Base-by-base conservation (phyloP, 176 grass and related monocot species). In the Thinopyrum elongatum region DNA sequence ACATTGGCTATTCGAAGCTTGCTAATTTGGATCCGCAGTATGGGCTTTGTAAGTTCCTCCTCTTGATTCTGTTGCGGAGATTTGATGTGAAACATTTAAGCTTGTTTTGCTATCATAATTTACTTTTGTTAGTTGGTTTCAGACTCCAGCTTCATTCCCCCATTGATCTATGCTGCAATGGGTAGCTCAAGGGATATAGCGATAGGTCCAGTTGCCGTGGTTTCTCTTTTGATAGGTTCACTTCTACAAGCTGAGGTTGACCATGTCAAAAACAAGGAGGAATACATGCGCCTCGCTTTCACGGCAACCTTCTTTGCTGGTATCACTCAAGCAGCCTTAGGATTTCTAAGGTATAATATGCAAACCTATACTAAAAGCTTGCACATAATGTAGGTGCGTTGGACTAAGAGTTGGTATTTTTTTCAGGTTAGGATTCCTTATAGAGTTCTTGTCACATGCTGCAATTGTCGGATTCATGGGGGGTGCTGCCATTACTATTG, bases 261-360 rank as follows among this genome's bases (percentile, higher is more conserved):
- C 28, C 79, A 77, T n/a, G 82, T 44, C 15, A 89, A 81, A 71
- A 74, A 95, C 33, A 90, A 91, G 86, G 97, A 92, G 16, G 94
- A 89, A 79, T 99, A 99, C 61, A 39, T 78, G 21, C 78, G 82
- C 38, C 97, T 99, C 46, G 97, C 90, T 70, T 99, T 99, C 70
- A 99, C 97, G 2, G 94, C 97, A 14, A 96, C 97, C 35, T 99
- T 99, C 86, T 99, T 99, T 70, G 97, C 97, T 88, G 97, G 97
- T 63, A 86, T 99, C 59, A 99, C 94, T 93, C 94, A 99, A 91
- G 97, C 97, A 69, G 83, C 90, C 49, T 87, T 99, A 13, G 97
- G 97, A 71, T 90, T 99, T 84, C 83, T 99, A 28, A 96, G 97
- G 97, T 99, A 90, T 61, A 34, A 89, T 60, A 36, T 23, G 61